These are phyloP conservation scores for Toxoplasma gondii DNA, from an alignment of 169 alveolate genomes.

Conservation along the genomic window DNA sequence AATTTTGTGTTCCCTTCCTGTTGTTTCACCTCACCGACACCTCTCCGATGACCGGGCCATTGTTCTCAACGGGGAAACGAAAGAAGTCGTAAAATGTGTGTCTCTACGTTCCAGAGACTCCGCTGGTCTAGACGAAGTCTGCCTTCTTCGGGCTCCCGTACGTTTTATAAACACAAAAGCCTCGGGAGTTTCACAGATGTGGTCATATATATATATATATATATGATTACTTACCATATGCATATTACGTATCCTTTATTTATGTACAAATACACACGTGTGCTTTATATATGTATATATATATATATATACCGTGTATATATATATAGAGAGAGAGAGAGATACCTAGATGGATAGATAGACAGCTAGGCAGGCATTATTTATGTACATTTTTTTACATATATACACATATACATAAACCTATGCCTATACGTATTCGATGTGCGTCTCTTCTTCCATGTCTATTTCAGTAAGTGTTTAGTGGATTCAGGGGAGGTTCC, in stretches of 20 bases:
- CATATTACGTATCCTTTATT: background rate
- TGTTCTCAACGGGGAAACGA: background rate
- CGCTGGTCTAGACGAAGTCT: background rate
- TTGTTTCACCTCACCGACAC: background rate
- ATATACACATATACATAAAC: background rate
- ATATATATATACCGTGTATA: background rate
- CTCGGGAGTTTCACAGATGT: background rate
- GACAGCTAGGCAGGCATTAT: too few species aligned
- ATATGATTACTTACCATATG: background rate
- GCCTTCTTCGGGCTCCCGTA: background rate
- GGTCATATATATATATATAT: background rate
- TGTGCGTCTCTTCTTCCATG: too few species aligned
- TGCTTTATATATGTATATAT: background rate
- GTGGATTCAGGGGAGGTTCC: too few species aligned
- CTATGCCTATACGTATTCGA: background rate
- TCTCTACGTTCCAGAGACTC: background rate
- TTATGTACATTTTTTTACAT: too few species aligned
- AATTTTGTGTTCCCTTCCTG: background rate
- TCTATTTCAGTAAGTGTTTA: too few species aligned
- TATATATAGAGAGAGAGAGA: background rate
- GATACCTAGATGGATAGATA: too few species aligned
- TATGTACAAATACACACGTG: background rate
- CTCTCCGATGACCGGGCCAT: background rate
- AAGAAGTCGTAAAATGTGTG: background rate
- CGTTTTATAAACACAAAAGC: background rate